Base-by-base conservation (phyloP, 1,139 yeast genomes). In the Lodderomyces jiufengensis region DNA sequence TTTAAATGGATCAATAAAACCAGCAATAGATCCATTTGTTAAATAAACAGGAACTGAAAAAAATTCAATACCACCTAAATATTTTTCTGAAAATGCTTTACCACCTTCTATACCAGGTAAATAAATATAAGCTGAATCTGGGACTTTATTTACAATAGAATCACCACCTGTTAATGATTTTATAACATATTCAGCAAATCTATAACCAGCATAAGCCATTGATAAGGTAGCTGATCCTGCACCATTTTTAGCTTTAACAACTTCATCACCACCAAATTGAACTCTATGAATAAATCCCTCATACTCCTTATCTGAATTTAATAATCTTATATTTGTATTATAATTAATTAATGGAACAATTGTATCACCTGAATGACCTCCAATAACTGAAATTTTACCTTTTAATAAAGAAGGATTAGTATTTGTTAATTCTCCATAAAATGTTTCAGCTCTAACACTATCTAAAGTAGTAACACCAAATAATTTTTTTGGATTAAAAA, bases 221-320 rank as follows among this genome's bases (percentile, higher is more conserved):
- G 85, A 78, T 47, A 82, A 68, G 11, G 90, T 82, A 20, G 88
- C 90, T 7, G 86, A 79, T 8, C 90, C 90, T 27, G 80, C 80
- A 43, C 88, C 88, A 46, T 79, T 73, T 57, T 82, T 82, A 18
- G 88, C 88, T 58, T 79, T 72, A 38, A 82, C 88, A 29, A 82
- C 87, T 57, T 82, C 90, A 57, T 82, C 90, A 49, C 88, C 88
- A 42, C 87, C 90, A 52, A 68, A 81, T 56, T 81, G 87, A 18
- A 82, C 86, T 46, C 87, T 64, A 49, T 78, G 59, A 26, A 80
- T 61, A 38, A 78, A 74, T 12, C 58, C 61, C 24, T 66, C 63
- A 50, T 71, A 70, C 11, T 34, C 31, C 9, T 61, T 44, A 28
- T 56, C 47, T 14, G 14, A 26, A 14, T 54, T 52, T 34, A 64